Evolutionary conservation across 331 rosid species (phyloP), one percentile per base, ranked within the genome.

Genomic region (Quercus phellos): DNA sequence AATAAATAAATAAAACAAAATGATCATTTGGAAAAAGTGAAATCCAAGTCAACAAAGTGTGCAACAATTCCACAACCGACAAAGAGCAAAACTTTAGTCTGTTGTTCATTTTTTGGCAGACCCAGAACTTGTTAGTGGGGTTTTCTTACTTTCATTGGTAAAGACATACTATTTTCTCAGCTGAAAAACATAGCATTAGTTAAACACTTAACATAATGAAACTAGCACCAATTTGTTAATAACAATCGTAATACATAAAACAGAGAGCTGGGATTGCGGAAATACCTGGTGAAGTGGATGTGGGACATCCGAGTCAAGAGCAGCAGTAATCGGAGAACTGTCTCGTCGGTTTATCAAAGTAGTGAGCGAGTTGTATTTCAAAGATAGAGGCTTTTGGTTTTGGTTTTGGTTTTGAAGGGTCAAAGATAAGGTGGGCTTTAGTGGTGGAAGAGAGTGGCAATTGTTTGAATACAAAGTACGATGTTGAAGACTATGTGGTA

Each of bases 271-370:
- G 53, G 64, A 51, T 5, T 6, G 19, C 4, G 26, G 8, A 70
- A 70, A 64, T 83, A 89, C 97, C 96, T 90, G 83, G 71, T 80
- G 81, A 70, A 76, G 77, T 67, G 90, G 81, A 66, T 76, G 79
- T 11, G 96, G 84, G 71, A 11, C 74, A 19, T 86, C 86, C 69
- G 96, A 88, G 53, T 89, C 81, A 72, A 89, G 83, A 75, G 89
- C 83, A 32, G 84, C 67, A 34, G 43, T 43, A 30, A 79, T 12
- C 59, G 73, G 59, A 68, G 76, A 81, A 77, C 50, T 68, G 75
- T 64, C 54, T 54, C 79, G 86, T 10, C 68, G 87, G 13, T 6
- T 78, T 14, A 80, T 81, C 61, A 81, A 55, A 55, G 68, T 16
- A 72, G 34, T 46, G 72, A 22, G 79, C 18, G 74, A 60, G 13